Conservation (phyloP, 163 green algal genomes). For the Scenedesmus sp. region DNA sequence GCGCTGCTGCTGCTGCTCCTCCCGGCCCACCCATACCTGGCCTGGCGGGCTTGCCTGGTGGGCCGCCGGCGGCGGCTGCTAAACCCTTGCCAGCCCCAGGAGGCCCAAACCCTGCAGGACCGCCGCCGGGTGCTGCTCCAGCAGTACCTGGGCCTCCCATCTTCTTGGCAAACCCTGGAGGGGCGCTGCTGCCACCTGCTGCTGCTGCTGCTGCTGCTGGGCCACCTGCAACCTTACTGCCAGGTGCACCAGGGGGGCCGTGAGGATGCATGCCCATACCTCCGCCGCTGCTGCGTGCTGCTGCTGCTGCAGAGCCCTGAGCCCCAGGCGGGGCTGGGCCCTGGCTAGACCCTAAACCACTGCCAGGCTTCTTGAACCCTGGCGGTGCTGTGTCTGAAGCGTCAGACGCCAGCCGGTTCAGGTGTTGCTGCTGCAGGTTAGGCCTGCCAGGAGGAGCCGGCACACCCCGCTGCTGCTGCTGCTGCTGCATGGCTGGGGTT, state of each 20-base stretch:
- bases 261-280: not conserved
- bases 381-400: constrained; percentile 12
- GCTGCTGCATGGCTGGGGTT: constrained; percentile 1
- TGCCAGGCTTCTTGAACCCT: constrained; percentile 28
- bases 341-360: not conserved
- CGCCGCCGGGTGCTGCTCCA: not conserved
- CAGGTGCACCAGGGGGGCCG: not conserved
- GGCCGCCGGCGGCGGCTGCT: not conserved
- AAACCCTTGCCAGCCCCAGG: not conserved
- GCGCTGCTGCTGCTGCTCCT: not conserved
- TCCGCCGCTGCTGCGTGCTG: not conserved
- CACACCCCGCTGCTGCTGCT: not conserved
- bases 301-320: not conserved
- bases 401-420: not conserved
- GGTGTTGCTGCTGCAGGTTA: not conserved
- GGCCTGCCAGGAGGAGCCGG: not conserved
- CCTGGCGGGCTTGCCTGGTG: not conserved
- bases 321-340: not conserved
- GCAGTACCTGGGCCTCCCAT: not conserved
- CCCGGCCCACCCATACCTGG: not conserved
- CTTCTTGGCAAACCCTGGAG: constrained; percentile 37
- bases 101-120: constrained; percentile 13
- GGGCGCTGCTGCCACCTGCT: not conserved
- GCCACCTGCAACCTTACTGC: not conserved
- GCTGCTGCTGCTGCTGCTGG: constrained; percentile 16